These are phyloP conservation scores for Podosphaera xanthii DNA, from an alignment of 2,329 filamentous ascomycete genomes.

Conservation along the genomic window DNA sequence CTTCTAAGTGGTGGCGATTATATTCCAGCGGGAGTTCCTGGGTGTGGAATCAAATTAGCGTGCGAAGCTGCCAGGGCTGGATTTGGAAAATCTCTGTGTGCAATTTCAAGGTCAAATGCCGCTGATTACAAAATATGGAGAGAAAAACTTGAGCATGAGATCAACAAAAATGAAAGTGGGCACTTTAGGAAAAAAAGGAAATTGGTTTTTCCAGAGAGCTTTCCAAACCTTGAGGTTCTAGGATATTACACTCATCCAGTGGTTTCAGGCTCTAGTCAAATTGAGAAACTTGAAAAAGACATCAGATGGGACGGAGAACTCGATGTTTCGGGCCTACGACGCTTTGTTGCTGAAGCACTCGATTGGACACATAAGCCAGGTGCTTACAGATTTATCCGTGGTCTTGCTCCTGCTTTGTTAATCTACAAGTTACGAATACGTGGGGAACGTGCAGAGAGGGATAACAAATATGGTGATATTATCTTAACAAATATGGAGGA, in stretches of 20 bases:
- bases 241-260: slow-evolving; percentile 75
- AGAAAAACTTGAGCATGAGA: slow-evolving; percentile 45
- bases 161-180: slow-evolving; percentile 63
- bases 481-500: slow-evolving; percentile 23
- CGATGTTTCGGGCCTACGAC: slow-evolving; percentile 42
- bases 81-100: slow-evolving; percentile 57
- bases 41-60: slow-evolving; percentile 70
- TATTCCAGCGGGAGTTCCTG: slow-evolving; percentile 63
- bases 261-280: slow-evolving; percentile 38
- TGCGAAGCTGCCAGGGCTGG: slow-evolving; percentile 77
- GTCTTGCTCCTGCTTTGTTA: slow-evolving; percentile 56
- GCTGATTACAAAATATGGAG: slow-evolving; percentile 46
- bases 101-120: slow-evolving; percentile 34
- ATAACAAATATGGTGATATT: slow-evolving; percentile 12
- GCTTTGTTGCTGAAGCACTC: slow-evolving; percentile 58
- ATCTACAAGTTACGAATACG: slow-evolving; percentile 29
- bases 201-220: slow-evolving; percentile 53
- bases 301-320: slow-evolving; percentile 40
- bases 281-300: slow-evolving; percentile 29
- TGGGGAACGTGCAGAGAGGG: slow-evolving; percentile 19
- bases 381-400: slow-evolving; percentile 64
- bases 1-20: slow-evolving; percentile 95
- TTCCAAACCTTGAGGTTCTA: slow-evolving; percentile 59
- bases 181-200: slow-evolving; percentile 60
- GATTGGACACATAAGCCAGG: slow-evolving; percentile 65